Evolutionary conservation across 331 rosid genomes (phyloP), one percentile per base, ranked within the genome.

Genomic region (Pyracantha coccinea): DNA sequence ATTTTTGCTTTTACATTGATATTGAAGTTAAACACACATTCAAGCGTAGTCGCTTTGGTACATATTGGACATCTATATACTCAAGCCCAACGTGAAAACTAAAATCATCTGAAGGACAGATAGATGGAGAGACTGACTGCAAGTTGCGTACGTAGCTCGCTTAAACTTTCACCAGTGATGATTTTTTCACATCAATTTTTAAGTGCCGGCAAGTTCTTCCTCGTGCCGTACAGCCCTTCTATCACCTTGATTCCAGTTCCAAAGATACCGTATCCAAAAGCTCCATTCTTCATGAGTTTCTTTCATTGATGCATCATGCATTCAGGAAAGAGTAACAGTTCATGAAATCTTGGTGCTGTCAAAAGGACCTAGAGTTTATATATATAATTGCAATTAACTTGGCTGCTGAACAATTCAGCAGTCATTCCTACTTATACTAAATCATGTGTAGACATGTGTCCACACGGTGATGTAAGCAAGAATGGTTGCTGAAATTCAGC

Each of bases 201-300:
- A 73, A 86, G 81, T 33, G 74, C 75, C 6, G 88, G 84, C 9
- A 63, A 68, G 72, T 57, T 75, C 79, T 82, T 92, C 69, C 57
- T 80, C 86, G 78, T 69, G 57, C 64, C 69, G 28, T 79, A 68
- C 76, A 87, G 50, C 23, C 79, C 87, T 53, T 86, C 85, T 23
- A 82, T 75, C 80, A 84, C 16, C 72, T 70, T 84, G 79, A 71
- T 70, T 66, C 81, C 76, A 6, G 75, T 82, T 55, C 66, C 73
- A 57, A 81, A 61, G 47, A 80, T 67, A 83, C 78, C 76, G 83
- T 96, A 88, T 74, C 96, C 92, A 66, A 81, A 78, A 62, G 72
- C 83, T 32, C 80, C 17, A 4, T 82, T 79, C 81, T 76, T 74
- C 73, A 62, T 72, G 68, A 70, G 75, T 68, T 79, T 83, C 97